phyloP scores from a whole-genome alignment of 1,139 yeast genomes.

The Blastobotrys niveus region DNA sequence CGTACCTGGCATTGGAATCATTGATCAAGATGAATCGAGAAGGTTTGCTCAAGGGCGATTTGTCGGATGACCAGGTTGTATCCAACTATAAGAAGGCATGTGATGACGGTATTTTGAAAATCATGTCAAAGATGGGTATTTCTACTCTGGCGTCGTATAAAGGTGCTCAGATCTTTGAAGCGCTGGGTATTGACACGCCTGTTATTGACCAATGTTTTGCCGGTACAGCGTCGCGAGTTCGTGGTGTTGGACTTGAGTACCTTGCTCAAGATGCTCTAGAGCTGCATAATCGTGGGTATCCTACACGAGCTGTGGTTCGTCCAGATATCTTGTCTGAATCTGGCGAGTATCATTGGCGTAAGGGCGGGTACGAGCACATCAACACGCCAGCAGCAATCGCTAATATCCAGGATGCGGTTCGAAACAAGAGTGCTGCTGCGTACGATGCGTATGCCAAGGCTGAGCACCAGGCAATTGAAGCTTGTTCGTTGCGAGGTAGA shows the following conservation, averaged over 20 bases:
- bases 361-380: slow-evolving; percentile 94
- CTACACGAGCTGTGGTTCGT: slow-evolving; percentile 63
- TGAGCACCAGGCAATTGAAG: slow-evolving; percentile 86
- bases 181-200: slow-evolving; percentile 89
- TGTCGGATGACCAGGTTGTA: slow-evolving; percentile 56
- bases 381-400: slow-evolving; percentile 96
- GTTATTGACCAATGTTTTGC: slow-evolving; percentile 95
- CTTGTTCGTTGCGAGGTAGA: slow-evolving; percentile 90
- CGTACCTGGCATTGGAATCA: slow-evolving; percentile 89
- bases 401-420: slow-evolving; percentile 90
- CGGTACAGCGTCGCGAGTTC: slow-evolving; percentile 95
- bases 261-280: slow-evolving; percentile 96
- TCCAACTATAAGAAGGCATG: slow-evolving; percentile 75
- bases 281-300: slow-evolving; percentile 88
- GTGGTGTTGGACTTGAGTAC: slow-evolving; percentile 91
- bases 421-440: slow-evolving; percentile 90
- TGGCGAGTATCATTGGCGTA: slow-evolving; percentile 98
- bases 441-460: slow-evolving; percentile 84
- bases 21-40: slow-evolving; percentile 78
- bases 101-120: slow-evolving; percentile 89
- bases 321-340: slow-evolving; percentile 82
- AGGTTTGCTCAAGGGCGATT: slow-evolving; percentile 55
- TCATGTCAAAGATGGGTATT: slow-evolving; percentile 99
- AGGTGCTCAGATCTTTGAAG: slow-evolving; percentile 98
- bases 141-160: slow-evolving; percentile 95